Evolutionary conservation across 345 rosid genomes (phyloP).

Genomic region (Brassica juncea): DNA sequence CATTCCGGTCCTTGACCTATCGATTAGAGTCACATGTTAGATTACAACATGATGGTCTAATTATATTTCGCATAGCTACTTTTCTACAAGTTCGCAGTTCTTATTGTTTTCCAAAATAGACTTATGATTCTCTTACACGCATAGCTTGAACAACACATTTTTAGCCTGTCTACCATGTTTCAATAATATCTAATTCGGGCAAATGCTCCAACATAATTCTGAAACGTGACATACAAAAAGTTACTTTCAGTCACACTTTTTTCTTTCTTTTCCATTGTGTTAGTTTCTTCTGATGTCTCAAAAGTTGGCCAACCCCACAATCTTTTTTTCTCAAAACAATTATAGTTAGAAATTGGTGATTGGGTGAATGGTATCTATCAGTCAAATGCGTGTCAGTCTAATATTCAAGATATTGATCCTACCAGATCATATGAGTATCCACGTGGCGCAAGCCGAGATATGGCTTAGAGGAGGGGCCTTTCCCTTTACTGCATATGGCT

Average conservation of each 20-base stretch:
- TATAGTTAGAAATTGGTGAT: slow-evolving; percentile 34
- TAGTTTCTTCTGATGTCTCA: slow-evolving; percentile 35
- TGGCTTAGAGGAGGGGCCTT: slow-evolving; percentile 29
- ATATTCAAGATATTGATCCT: slow-evolving; percentile 30
- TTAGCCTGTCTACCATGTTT: slow-evolving; percentile 24
- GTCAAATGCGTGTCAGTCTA: slow-evolving; percentile 30
- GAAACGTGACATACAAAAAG: slow-evolving; percentile 33
- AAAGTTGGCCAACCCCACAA: slow-evolving; percentile 39
- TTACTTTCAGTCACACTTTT: slow-evolving; percentile 23
- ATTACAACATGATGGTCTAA: neutral
- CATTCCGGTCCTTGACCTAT: neutral
- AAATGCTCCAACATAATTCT: slow-evolving; percentile 22
- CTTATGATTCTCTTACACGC: slow-evolving; percentile 7
- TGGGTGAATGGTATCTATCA: slow-evolving; percentile 39
- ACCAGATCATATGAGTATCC: slow-evolving; percentile 17
- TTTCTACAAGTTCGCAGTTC: neutral
- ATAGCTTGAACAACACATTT: slow-evolving; percentile 16
- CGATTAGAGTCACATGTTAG: neutral
- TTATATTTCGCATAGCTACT: neutral
- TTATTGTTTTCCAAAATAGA: neutral
- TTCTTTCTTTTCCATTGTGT: neutral
- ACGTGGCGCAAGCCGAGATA: slow-evolving; percentile 37
- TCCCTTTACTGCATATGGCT: slow-evolving; percentile 34
- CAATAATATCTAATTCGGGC: slow-evolving; percentile 27
- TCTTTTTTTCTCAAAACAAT: slow-evolving; percentile 25